Evolutionary conservation across 345 rosid species (phyloP).

Genomic region (Euphorbia pulcherrima): DNA sequence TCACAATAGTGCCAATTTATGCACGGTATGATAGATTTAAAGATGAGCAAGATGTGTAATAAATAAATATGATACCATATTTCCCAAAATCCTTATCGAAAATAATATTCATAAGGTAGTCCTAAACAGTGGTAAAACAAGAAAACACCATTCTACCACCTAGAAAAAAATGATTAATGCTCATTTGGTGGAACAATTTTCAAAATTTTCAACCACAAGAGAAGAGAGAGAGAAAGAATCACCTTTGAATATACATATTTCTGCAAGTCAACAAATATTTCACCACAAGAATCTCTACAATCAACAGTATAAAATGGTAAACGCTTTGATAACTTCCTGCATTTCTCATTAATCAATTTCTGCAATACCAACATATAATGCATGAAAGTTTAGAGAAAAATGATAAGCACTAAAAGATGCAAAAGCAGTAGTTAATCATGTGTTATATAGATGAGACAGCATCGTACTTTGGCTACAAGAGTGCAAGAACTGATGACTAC

Average conservation of each 20-base stretch:
- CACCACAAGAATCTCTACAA: constrained; percentile 79
- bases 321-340: constrained; percentile 63
- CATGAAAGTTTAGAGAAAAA: neutral
- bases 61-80: neutral
- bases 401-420: neutral
- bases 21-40: neutral
- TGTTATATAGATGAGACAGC: constrained; percentile 7
- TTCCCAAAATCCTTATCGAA: neutral
- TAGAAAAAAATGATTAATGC: neutral
- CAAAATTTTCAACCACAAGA: neutral
- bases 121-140: neutral
- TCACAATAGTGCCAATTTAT: neutral
- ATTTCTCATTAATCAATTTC: constrained; percentile 74
- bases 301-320: constrained; percentile 81
- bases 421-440: constrained; percentile 4
- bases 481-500: constrained; percentile 70
- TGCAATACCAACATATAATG: constrained; percentile 23
- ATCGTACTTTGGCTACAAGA: constrained; percentile 51
- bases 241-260: constrained; percentile 58
- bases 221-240: neutral
- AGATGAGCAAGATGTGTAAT: neutral
- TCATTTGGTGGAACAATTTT: neutral
- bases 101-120: neutral
- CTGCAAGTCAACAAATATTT: constrained; percentile 84
- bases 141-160: neutral